A percentile compares a stretch with the other conserved stretches of the same genome.
Evolutionary conservation across 176 grass and related monocot genomes (phyloP).

Genomic region (Juncus effusus): DNA sequence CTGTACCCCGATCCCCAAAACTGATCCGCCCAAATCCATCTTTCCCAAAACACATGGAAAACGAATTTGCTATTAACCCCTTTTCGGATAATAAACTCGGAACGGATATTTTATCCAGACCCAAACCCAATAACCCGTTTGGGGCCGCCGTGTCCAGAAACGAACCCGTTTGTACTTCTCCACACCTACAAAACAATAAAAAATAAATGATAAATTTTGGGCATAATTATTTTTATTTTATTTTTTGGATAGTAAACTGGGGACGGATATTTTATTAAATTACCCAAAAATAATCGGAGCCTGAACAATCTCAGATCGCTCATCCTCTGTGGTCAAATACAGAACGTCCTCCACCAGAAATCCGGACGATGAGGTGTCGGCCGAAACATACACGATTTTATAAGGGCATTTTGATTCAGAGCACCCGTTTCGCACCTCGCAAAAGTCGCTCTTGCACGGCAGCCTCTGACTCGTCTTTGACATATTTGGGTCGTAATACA

Average conservation of each 20-base stretch:
- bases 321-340: conserved; percentile 58
- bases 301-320: conserved; percentile 43
- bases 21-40: conserved; percentile 72
- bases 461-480: conserved; percentile 69
- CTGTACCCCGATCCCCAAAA: conserved; percentile 73
- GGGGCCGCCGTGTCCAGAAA: conserved; percentile 67
- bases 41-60: conserved; percentile 81
- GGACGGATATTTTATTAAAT: conserved; percentile 15
- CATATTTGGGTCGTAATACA: conserved; percentile 50
- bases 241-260: too few relatives aligned
- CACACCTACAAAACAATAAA: conserved; percentile 45
- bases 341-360: conserved; percentile 67
- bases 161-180: conserved; percentile 66
- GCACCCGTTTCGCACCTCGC: conserved; percentile 56
- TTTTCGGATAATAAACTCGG: conserved; percentile 61
- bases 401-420: conserved; percentile 54
- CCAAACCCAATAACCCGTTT: conserved; percentile 76
- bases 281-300: conserved; percentile 73
- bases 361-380: conserved; percentile 66
- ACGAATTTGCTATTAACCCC: conserved; percentile 58
- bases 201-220: conserved; percentile 11
- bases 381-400: conserved; percentile 59
- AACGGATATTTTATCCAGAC: conserved; percentile 54
- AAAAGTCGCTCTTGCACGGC: conserved; percentile 50
- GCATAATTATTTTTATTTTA: too few relatives aligned